Percentiles rank a stretch among this genome's conserved stretches.
These are phyloP conservation scores for Arthrobotrys conoides DNA, from an alignment of 2,329 filamentous ascomycete species.

Conservation along the genomic window DNA sequence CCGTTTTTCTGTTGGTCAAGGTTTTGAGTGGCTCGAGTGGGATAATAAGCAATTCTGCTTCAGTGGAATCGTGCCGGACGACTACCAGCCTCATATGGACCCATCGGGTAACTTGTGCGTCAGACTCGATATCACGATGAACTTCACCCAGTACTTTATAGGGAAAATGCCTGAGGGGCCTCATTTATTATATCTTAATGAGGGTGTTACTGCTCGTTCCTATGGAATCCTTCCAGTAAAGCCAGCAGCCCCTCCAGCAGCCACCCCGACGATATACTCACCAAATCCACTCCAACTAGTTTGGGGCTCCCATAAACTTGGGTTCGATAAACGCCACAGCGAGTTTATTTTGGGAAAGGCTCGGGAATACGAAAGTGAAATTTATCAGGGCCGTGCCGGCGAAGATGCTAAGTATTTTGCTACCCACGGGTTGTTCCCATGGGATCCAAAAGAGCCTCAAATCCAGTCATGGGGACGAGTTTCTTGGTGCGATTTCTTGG, in stretches of 20 bases:
- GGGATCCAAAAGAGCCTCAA: constrained; percentile 3
- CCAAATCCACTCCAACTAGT: constrained; percentile 14
- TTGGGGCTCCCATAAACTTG: constrained; percentile 36
- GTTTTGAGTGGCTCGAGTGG: constrained; percentile 42
- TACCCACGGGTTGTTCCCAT: constrained; percentile 1
- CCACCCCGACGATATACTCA: background rate
- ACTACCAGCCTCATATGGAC: background rate
- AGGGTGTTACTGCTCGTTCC: constrained; percentile 27
- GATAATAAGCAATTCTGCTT: constrained; percentile 26
- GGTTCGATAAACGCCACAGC: constrained; percentile 38
- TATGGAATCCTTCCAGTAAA: constrained; percentile 15
- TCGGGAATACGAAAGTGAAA: constrained; percentile 11
- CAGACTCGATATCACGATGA: constrained; percentile 14
- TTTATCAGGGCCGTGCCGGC: background rate
- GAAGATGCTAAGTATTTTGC: constrained; percentile 12
- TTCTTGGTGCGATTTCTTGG: constrained; percentile 31
- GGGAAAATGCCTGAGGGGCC: background rate
- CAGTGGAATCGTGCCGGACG: constrained; percentile 20
- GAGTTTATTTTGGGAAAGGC: constrained; percentile 11
- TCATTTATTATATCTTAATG: constrained; percentile 9
- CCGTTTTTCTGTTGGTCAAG: constrained; percentile 21
- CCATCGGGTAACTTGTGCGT: background rate
- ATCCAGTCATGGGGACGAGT: constrained; percentile 35
- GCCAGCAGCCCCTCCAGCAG: background rate
- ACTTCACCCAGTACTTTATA: constrained; percentile 23